Evolutionary conservation across 2,329 filamentous ascomycete genomes (phyloP).

Genomic region (Samsoniella hepiali): DNA sequence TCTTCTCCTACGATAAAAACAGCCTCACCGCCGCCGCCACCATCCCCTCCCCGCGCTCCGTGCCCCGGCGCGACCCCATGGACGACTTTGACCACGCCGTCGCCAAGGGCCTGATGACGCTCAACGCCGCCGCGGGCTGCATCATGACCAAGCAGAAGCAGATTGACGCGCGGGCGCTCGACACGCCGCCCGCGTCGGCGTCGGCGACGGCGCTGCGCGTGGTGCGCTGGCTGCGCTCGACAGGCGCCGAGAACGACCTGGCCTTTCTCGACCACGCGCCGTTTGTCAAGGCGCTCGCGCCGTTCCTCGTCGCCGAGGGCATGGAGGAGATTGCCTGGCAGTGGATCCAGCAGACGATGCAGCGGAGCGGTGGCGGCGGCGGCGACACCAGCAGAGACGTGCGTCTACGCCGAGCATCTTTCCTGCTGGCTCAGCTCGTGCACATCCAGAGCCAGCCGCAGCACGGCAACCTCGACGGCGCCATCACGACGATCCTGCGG

Average conservation of each 20-base stretch:
- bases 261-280: conserved; percentile 41
- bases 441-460: conserved; percentile 39
- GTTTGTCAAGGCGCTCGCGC: conserved; percentile 41
- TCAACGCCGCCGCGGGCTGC: conserved; percentile 51
- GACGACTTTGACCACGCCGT: conserved; percentile 56
- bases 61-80: conserved; percentile 43
- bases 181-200: conserved; percentile 33
- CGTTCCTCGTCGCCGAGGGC: conserved; percentile 52
- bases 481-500: conserved; percentile 47
- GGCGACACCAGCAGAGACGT: conserved; percentile 25
- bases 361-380: conserved; percentile 23
- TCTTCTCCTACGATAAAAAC: conserved; percentile 43
- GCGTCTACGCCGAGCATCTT: conserved; percentile 21
- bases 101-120: conserved; percentile 54
- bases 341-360: conserved; percentile 47
- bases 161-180: conserved; percentile 32
- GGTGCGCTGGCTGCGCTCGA: conserved; percentile 52
- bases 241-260: conserved; percentile 45
- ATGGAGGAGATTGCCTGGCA: conserved; percentile 50
- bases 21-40: not conserved
- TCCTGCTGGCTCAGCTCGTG: conserved; percentile 41
- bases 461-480: conserved; percentile 44
- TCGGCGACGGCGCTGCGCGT: conserved; percentile 48
- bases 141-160: conserved; percentile 46
- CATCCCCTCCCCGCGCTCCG: not conserved